Percentiles rank a stretch among this genome's conserved stretches.
Conservation (phyloP, 495 filamentous ascomycete species). For the Penicillium lagena region DNA sequence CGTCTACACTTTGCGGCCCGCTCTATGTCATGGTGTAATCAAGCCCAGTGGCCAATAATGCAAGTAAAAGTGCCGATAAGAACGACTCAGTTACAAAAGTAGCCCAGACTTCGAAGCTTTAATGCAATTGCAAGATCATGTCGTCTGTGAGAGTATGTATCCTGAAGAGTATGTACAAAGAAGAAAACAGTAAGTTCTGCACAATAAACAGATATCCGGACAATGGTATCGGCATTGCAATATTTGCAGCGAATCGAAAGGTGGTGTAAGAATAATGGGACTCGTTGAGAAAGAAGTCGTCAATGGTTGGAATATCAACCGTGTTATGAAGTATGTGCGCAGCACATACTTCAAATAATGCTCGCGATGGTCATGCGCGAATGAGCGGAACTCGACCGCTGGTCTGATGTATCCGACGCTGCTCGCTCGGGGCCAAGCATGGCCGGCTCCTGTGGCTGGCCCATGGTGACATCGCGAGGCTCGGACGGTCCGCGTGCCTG, state of each 20-base stretch:
- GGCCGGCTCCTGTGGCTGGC: slow-evolving; percentile 18
- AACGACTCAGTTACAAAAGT: too few species aligned
- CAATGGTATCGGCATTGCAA: slow-evolving; percentile 10
- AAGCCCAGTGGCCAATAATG: too few species aligned
- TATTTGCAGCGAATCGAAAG: neutral
- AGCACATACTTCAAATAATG: slow-evolving; percentile 47
- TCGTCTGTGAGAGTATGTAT: neutral
- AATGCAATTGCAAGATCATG: too few species aligned
- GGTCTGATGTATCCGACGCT: slow-evolving; percentile 31
- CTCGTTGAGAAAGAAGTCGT: neutral
- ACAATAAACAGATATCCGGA: slow-evolving; percentile 2
- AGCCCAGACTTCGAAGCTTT: too few species aligned
- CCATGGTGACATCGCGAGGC: slow-evolving; percentile 1
- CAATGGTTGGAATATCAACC: neutral
- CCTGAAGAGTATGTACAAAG: neutral
- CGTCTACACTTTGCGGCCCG: too few species aligned
- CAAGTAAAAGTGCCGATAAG: too few species aligned
- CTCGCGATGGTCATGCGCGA: slow-evolving; percentile 75
- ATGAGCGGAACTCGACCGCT: slow-evolving; percentile 28
- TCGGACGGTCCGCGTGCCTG: slow-evolving; percentile 10
- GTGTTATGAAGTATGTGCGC: neutral
- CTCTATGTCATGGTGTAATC: too few species aligned
- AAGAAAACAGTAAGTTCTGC: neutral
- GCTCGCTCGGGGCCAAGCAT: slow-evolving; percentile 28
- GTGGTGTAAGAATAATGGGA: too few species aligned